Evolutionary conservation across 495 filamentous ascomycete genomes (phyloP).

Genomic region (Penicillium longicatenatum): DNA sequence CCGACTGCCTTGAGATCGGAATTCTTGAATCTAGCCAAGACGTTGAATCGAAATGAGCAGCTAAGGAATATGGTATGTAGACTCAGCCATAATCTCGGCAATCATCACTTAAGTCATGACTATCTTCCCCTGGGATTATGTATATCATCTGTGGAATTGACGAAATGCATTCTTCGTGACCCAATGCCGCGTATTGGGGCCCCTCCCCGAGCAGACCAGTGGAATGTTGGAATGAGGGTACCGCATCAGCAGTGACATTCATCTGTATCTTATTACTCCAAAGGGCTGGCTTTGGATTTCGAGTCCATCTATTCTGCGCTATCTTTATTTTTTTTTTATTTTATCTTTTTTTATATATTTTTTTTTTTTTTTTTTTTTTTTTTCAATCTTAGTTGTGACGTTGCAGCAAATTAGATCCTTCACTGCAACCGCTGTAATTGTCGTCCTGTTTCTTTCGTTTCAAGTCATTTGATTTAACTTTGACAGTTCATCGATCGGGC

Average conservation of each 20-base stretch:
- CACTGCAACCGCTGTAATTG: too few species aligned
- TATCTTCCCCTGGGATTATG: background rate
- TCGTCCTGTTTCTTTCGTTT: too few species aligned
- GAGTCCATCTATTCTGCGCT: too few species aligned
- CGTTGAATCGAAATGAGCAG: background rate
- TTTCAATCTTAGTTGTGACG: too few species aligned
- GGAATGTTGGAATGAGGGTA: conserved; percentile 1
- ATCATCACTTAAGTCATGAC: too few species aligned
- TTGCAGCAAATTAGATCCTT: too few species aligned
- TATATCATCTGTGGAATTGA: background rate
- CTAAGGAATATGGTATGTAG: background rate
- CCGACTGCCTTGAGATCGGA: background rate
- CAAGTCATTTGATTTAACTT: background rate
- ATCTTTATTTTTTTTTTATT: too few species aligned
- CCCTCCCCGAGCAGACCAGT: background rate
- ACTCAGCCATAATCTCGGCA: background rate
- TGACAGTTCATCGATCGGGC: background rate
- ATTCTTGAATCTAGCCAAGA: background rate
- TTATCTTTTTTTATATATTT: too few species aligned
- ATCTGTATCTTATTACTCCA: too few species aligned
- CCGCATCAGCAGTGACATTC: background rate
- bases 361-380: too few species aligned
- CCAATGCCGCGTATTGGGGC: too few species aligned
- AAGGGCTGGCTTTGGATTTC: too few species aligned
- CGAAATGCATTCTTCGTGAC: background rate